phyloP scores from a whole-genome alignment of 371 early-diverging fungal genomes.

The Chytridium lagenaria region DNA sequence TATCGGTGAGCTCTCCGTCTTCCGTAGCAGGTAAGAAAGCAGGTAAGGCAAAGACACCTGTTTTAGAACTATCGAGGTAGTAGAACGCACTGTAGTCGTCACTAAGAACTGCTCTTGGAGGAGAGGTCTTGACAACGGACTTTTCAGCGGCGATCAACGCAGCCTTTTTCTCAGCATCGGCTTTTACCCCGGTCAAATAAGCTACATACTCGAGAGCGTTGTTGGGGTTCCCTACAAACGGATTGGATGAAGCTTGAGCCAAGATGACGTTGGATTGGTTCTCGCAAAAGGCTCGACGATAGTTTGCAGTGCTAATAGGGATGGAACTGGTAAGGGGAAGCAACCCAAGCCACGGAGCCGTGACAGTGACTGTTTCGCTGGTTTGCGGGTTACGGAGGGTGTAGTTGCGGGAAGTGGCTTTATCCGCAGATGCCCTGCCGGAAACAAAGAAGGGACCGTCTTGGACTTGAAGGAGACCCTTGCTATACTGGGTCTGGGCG shows the following conservation, averaged over 20 bases:
- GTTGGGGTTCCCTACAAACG: background rate
- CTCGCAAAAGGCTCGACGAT: background rate
- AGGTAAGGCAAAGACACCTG: background rate
- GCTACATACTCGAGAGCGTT: background rate
- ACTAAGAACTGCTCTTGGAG: background rate
- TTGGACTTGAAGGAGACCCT: background rate
- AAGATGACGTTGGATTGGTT: background rate
- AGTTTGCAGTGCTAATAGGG: background rate
- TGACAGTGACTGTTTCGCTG: conserved; percentile 6
- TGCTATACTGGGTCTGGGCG: conserved; percentile 5
- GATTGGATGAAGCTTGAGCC: background rate
- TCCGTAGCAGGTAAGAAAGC: background rate
- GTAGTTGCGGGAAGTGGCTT: conserved; percentile 6
- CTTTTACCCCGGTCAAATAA: background rate
- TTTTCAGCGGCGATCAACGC: background rate
- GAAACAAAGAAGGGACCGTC: conserved; percentile 16
- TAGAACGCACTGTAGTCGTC: background rate
- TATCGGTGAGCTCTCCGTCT: background rate
- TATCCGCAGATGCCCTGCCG: background rate
- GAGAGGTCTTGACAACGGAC: background rate
- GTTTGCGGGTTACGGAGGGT: conserved; percentile 9
- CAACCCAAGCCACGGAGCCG: conserved; percentile 15
- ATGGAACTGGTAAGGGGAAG: background rate
- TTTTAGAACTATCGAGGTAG: background rate
- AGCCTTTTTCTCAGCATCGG: background rate